A percentile compares a stretch with the other conserved stretches of the same genome.
Conservation (phyloP, 345 rosid species). For the Conringia planisiliqua region DNA sequence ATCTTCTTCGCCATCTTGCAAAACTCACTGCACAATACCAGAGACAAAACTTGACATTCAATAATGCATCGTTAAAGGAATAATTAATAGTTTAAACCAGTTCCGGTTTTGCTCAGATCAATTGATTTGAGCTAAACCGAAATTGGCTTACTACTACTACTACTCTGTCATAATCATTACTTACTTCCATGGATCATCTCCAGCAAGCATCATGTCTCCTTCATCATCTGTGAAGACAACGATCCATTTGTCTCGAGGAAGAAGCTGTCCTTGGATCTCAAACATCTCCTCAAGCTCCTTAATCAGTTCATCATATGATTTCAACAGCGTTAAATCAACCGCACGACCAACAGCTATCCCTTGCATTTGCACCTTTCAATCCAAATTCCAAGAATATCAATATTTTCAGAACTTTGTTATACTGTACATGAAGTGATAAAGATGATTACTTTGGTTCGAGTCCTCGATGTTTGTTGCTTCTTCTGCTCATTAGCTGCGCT, state of each 20-base stretch:
- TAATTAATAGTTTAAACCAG: neutral
- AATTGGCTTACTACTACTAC: neutral
- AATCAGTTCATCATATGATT: slow-evolving; percentile 50
- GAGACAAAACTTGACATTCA: neutral
- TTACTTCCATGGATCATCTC: slow-evolving; percentile 79
- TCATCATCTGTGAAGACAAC: slow-evolving; percentile 67
- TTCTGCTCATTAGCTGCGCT: slow-evolving; percentile 32
- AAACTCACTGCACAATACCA: slow-evolving; percentile 52
- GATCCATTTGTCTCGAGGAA: slow-evolving; percentile 47
- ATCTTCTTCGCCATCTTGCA: slow-evolving; percentile 73
- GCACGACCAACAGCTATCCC: slow-evolving; percentile 78
- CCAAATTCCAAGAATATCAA: neutral
- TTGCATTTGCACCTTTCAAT: slow-evolving; percentile 70
- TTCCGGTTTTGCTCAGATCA: neutral
- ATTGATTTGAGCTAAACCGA: neutral
- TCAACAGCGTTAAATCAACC: slow-evolving; percentile 51
- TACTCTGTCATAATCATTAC: slow-evolving; percentile 11
- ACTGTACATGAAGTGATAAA: neutral
- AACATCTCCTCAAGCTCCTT: slow-evolving; percentile 62
- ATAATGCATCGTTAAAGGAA: neutral
- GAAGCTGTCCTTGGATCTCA: slow-evolving; percentile 59
- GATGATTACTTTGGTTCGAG: slow-evolving; percentile 28
- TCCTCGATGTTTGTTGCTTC: slow-evolving; percentile 37
- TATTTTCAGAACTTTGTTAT: neutral
- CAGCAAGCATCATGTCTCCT: slow-evolving; percentile 74